Evolutionary conservation across 768 basidiomycete genomes (phyloP).

Genomic region (Saitozyma podzolica): DNA sequence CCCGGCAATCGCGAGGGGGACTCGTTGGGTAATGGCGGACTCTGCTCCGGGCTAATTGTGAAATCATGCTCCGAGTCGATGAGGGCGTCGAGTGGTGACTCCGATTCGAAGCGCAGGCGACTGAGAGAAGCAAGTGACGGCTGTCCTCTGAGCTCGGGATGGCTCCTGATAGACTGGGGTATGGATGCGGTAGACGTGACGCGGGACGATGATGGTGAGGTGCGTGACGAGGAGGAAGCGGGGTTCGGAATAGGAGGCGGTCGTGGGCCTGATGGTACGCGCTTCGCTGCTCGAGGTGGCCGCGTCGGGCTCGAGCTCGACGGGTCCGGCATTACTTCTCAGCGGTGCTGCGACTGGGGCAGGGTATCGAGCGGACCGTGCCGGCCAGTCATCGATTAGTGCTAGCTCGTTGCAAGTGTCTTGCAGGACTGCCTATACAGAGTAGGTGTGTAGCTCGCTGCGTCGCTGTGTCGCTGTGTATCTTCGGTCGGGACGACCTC

Average conservation of each 20-base stretch:
- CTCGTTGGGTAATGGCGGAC: conserved; percentile 5
- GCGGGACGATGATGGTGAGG: not conserved
- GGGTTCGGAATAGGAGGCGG: conserved; percentile 4
- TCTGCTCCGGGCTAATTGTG: conserved; percentile 23
- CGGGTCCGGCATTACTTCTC: too few species aligned
- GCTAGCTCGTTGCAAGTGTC: too few species aligned
- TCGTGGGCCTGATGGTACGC: conserved; percentile 24
- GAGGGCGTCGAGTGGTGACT: conserved; percentile 16
- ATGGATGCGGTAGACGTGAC: not conserved
- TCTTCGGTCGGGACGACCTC: too few species aligned
- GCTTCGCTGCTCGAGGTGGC: conserved; percentile 7
- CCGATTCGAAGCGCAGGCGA: not conserved
- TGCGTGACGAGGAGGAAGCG: not conserved
- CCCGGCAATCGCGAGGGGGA: not conserved
- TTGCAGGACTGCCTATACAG: too few species aligned
- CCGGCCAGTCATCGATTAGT: too few species aligned
- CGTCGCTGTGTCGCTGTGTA: too few species aligned
- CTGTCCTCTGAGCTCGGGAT: not conserved
- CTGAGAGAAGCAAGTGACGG: not conserved
- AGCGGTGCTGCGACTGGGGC: too few species aligned
- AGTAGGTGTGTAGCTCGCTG: too few species aligned
- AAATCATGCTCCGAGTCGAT: conserved; percentile 25
- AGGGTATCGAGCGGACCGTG: too few species aligned
- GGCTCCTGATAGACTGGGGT: not conserved
- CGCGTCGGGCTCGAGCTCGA: not conserved